Conservation (phyloP, 352 stramenopile species). For the Phytophthora foliorum region DNA sequence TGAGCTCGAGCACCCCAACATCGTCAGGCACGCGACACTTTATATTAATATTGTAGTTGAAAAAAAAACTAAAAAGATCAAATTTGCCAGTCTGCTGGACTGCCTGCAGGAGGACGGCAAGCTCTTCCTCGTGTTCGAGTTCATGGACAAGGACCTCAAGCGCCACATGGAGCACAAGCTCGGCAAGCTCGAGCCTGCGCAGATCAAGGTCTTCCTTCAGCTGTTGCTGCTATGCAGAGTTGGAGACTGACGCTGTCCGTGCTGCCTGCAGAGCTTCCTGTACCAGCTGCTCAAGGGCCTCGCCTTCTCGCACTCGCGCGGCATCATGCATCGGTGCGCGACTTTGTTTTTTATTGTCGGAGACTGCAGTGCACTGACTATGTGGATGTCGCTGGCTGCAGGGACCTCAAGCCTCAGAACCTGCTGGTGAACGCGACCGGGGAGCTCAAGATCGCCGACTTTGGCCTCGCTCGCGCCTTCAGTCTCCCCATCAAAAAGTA, state of each 20-base stretch:
- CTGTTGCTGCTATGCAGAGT: neutral
- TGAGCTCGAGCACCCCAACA: conserved; percentile 98
- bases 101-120: conserved; percentile 96
- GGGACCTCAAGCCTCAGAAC: conserved; percentile 99
- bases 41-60: neutral
- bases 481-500: conserved; percentile 97
- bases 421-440: conserved; percentile 95
- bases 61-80: neutral
- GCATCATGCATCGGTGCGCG: conserved; percentile 88
- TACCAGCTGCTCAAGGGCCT: conserved; percentile 91
- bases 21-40: conserved; percentile 87
- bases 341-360: neutral
- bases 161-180: conserved; percentile 94
- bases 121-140: conserved; percentile 99
- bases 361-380: neutral
- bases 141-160: conserved; percentile 99
- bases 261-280: conserved; percentile 58
- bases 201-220: conserved; percentile 68
- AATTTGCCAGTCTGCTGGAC: conserved; percentile 83
- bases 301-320: conserved; percentile 88
- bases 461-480: conserved; percentile 97
- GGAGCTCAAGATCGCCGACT: conserved; percentile 98
- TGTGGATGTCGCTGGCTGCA: conserved; percentile 25
- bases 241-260: neutral
- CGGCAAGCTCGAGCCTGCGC: conserved; percentile 59